Base-by-base conservation (phyloP, 495 filamentous ascomycete species). In the Lepidopterella palustris region DNA sequence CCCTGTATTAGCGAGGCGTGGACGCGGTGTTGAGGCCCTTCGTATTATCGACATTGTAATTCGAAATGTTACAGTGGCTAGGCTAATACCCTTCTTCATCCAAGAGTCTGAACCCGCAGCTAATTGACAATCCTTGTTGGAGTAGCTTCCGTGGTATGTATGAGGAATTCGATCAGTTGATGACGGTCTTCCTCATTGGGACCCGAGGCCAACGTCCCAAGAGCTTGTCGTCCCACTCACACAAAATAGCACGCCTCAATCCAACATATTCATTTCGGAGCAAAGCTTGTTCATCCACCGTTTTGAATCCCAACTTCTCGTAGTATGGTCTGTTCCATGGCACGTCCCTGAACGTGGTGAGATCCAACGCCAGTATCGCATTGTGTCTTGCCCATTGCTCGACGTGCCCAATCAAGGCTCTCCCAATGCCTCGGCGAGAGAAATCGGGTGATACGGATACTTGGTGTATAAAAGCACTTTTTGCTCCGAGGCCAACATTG, bases 281-380 rank as follows among this genome's bases (percentile, higher is more conserved):
- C 1, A 50, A 27, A 25, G 21, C 20, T 25, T 50, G 20, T 27
- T 50, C 47, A 10, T 50, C 47, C 15, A 26, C 47, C 15, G 26
- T 24, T 27, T 1, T 3, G n/a, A 50, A 50, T 18, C 47, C 47
- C 18, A 50, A 24, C 25, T 24, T 21, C 24, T 50, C 47, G 20
- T 25, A 50, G 23, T 50, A 50, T 50, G 47, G 47, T 25, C 26
- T 50, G 47, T 27, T 25, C 47, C 47, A 50, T 25, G 20, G 47
- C 15, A 50, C 47, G n/a, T 50, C 25, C 21, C 23, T 24, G n/a
- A 25, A 50, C 5, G 47, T 50, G 15, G 47, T 27, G 18, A 50
- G 47, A 27, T 50, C 47, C 20, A 50, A 25, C 47, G 47, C 47
- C 47, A 18, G 23, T 24, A 26, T 15, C 24, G 20, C 47, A 25